Evolutionary conservation across 768 basidiomycete genomes (phyloP), one percentile per base, ranked within the genome.

Genomic region (Mycena rosella): DNA sequence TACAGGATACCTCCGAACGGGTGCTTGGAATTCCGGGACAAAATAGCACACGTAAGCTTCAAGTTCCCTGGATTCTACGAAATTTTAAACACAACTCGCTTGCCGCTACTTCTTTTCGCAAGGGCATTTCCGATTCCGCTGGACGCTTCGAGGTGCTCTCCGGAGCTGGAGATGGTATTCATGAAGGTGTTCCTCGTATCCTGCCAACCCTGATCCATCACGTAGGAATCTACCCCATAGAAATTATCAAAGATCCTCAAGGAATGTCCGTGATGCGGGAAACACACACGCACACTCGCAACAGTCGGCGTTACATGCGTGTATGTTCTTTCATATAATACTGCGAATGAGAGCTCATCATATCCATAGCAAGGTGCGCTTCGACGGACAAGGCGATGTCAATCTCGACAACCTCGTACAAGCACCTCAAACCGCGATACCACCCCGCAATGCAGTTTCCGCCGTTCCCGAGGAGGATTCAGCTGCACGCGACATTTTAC

Each of bases 331-430:
- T 62, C 42, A 15, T 17, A n/a, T 44, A n/a, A 5, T 44, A 5
- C 20, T 45, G 20, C 8, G 5, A 44, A 6, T n/a, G 18, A 5
- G 38, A 17, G 13, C 15, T 27, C 24, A 42, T 22, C n/a, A 11
- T 42, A 9, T 20, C 36, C 4, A 3, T 40, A 69, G 63, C 24
- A 69, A 65, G 44, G 68, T 69, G 55, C 61, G 60, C 53, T 69
- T 69, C 48, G 69, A 70, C n/a, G 69, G 64, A n/a, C 53, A 56
- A 32, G 69, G 52, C 26, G 63, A 65, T 20, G 68, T 58, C 54
- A 44, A 67, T 36, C 17, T 51, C 29, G 68, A 54, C 38, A 38
- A 20, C 20, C 32, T 20, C 32, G 20, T 27, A n/a, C 44, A 34
- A 38, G 30, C 27, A 18, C 45, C 11, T 26, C 27, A 29, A 8